A percentile compares a stretch with the other conserved stretches of the same genome.
Conservation (phyloP, 2,329 filamentous ascomycete species). For the Colletotrichum gigasporum region DNA sequence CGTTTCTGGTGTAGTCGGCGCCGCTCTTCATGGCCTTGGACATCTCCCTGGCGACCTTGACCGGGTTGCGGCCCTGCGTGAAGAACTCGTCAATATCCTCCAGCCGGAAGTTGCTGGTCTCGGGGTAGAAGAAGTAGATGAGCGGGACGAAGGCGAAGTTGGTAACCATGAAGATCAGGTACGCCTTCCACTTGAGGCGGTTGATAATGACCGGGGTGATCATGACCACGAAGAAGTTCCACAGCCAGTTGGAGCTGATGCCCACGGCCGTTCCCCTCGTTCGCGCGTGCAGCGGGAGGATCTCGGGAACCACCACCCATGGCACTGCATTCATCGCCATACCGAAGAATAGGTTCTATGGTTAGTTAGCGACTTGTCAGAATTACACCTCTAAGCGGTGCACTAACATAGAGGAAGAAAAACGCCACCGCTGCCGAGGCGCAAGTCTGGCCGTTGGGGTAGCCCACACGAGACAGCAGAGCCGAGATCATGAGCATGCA, state of each 20-base stretch:
- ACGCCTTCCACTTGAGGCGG: slow-evolving; percentile 58
- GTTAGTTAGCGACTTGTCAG: background rate
- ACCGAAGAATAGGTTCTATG: slow-evolving; percentile 41
- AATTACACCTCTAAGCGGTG: background rate
- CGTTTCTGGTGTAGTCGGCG: background rate
- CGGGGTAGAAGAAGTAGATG: slow-evolving; percentile 59
- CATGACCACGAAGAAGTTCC: slow-evolving; percentile 54
- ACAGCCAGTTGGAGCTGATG: slow-evolving; percentile 47
- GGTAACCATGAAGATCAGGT: slow-evolving; percentile 60
- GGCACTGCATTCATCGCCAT: slow-evolving; percentile 44
- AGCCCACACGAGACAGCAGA: slow-evolving; percentile 37
- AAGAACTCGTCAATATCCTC: slow-evolving; percentile 64
- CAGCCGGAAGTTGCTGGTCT: slow-evolving; percentile 58
- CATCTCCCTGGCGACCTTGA: slow-evolving; percentile 26
- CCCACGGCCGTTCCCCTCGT: slow-evolving; percentile 44
- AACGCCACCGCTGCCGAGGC: slow-evolving; percentile 44
- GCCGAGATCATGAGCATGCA: slow-evolving; percentile 50
- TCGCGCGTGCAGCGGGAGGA: slow-evolving; percentile 43
- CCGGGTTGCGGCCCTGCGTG: slow-evolving; percentile 31
- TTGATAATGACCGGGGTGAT: slow-evolving; percentile 60
- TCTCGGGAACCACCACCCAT: slow-evolving; percentile 49
- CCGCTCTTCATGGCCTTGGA: slow-evolving; percentile 15
- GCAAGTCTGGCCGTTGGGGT: slow-evolving; percentile 28
- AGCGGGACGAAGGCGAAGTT: slow-evolving; percentile 55
- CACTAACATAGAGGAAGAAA: slow-evolving; percentile 43